Conservation (phyloP, 2,329 filamentous ascomycete genomes). For the Ceratocystis cubensis region DNA sequence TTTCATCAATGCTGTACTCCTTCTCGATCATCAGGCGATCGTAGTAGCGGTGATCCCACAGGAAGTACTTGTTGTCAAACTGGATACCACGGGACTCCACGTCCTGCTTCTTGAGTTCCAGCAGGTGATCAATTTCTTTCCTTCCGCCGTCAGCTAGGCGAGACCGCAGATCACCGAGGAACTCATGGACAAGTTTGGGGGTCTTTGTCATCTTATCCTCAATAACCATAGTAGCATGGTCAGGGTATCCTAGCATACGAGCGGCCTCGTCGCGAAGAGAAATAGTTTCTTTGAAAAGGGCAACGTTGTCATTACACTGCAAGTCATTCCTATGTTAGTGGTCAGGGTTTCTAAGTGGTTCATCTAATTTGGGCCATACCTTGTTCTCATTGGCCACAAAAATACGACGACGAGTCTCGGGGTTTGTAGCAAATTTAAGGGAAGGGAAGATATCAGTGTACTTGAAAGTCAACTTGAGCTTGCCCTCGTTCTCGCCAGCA, state of each 20-base stretch:
- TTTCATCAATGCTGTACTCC: conserved; percentile 68
- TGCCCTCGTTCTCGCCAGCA: conserved; percentile 57
- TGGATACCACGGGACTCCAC: conserved; percentile 45
- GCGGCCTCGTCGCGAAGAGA: conserved; percentile 66
- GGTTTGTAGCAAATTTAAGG: conserved; percentile 61
- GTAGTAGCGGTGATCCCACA: conserved; percentile 75
- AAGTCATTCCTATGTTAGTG: conserved; percentile 5
- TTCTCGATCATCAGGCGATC: conserved; percentile 68
- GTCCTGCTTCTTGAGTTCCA: conserved; percentile 61
- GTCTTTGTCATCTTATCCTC: conserved; percentile 81
- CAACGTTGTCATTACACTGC: conserved; percentile 54
- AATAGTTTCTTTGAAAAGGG: conserved; percentile 63
- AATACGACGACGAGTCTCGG: conserved; percentile 54
- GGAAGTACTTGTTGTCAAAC: conserved; percentile 59
- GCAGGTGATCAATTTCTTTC: conserved; percentile 58
- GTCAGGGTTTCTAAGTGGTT: not conserved
- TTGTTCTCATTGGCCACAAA: conserved; percentile 73
- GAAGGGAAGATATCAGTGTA: conserved; percentile 70
- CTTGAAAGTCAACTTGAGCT: conserved; percentile 67
- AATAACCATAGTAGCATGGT: conserved; percentile 63
- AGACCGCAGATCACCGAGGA: conserved; percentile 55
- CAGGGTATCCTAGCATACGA: conserved; percentile 60
- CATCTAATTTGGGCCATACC: conserved; percentile 29
- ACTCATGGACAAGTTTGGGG: conserved; percentile 56
- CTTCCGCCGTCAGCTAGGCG: conserved; percentile 56